These are phyloP conservation scores for Lichtheimia corymbifera DNA, from an alignment of 371 early-diverging fungal genomes.

Conservation along the genomic window DNA sequence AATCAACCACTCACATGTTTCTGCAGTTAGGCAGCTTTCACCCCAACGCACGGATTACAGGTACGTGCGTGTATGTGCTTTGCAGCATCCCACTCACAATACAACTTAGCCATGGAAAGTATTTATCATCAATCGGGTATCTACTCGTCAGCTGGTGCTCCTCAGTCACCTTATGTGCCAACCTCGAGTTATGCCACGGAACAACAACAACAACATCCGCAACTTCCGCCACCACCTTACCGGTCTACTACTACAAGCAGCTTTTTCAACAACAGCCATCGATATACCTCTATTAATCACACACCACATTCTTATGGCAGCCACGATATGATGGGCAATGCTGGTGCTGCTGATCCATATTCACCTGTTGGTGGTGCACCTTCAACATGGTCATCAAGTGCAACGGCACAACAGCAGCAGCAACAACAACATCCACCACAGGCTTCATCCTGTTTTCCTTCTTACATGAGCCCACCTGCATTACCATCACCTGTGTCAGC, in stretches of 20 bases:
- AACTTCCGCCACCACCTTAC: constrained; percentile 25
- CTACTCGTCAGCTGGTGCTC: constrained; percentile 25
- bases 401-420: too few relatives aligned
- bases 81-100: too few relatives aligned
- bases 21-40: background rate
- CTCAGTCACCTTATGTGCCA: constrained; percentile 24
- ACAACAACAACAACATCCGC: constrained; percentile 10
- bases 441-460: constrained; percentile 10
- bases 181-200: constrained; percentile 9
- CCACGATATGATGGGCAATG: background rate
- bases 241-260: constrained; percentile 23
- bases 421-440: too few relatives aligned
- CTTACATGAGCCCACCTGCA: constrained; percentile 8
- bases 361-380: background rate
- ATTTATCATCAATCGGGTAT: constrained; percentile 34
- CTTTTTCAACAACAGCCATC: constrained; percentile 11
- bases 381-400: constrained; percentile 11
- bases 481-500: constrained; percentile 12
- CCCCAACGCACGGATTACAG: constrained; percentile 4
- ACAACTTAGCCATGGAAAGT: constrained; percentile 33
- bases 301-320: constrained; percentile 4
- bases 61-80: too few relatives aligned
- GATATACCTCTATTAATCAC: constrained; percentile 1
- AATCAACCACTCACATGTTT: background rate
- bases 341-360: constrained; percentile 6